Conservation (phyloP, 441 rosid species). For the Pelargonium fulgidum region DNA sequence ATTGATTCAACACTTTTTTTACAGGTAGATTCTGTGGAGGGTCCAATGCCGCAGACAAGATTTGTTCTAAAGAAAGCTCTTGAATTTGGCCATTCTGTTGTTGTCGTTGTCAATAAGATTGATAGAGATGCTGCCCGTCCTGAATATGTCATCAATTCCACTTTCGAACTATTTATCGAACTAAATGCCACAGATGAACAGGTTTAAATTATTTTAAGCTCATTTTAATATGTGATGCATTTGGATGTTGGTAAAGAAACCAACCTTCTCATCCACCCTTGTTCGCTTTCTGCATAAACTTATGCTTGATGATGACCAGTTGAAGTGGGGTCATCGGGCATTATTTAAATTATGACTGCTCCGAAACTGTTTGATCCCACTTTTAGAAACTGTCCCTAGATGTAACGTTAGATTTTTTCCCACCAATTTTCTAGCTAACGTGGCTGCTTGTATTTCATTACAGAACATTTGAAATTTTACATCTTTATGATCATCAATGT, state of each 20-base stretch:
- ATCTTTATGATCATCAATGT: slow-evolving; percentile 13
- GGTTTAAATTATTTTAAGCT: slow-evolving; percentile 36
- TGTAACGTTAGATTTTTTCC: background rate
- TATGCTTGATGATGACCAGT: background rate
- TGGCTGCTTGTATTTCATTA: background rate
- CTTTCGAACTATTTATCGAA: slow-evolving; percentile 93
- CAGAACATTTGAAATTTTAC: slow-evolving; percentile 13
- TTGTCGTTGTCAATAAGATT: slow-evolving; percentile 93
- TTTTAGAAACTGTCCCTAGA: no score
- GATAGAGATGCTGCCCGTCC: slow-evolving; percentile 97
- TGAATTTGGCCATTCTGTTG: slow-evolving; percentile 91
- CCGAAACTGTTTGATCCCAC: no score
- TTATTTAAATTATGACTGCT: background rate
- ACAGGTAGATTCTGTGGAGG: slow-evolving; percentile 97
- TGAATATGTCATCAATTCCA: slow-evolving; percentile 83
- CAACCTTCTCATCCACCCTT: background rate
- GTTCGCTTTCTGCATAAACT: background rate
- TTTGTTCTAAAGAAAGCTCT: slow-evolving; percentile 96
- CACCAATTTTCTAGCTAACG: background rate
- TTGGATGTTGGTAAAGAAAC: slow-evolving; percentile 2
- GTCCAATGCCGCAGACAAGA: slow-evolving; percentile 99
- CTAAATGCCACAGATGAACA: slow-evolving; percentile 95
- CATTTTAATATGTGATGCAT: slow-evolving; percentile 5
- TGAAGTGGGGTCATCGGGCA: background rate
- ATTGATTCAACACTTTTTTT: slow-evolving; percentile 18